Evolutionary conservation across 169 alveolate genomes (phyloP), one percentile per base, ranked within the genome.

Genomic region (Cryptosporidium parvum): DNA sequence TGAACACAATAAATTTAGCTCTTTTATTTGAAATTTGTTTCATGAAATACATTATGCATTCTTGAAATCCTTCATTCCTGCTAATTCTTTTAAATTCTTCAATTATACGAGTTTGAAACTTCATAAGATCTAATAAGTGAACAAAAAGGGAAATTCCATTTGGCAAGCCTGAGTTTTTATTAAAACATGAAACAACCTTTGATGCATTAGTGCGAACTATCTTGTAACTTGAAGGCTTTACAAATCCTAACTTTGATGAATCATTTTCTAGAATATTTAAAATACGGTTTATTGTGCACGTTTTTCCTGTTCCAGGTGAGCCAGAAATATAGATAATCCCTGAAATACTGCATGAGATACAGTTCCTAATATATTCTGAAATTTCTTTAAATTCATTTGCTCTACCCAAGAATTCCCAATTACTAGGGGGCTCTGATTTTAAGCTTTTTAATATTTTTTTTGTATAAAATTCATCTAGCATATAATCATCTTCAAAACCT

Each of bases 241-340:
- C 37, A 42, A 35, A 75, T 5, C 44, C 69, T 23, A 65, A 65
- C 39, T 58, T 44, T 48, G 48, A 6, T 23, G 62, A 33, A 72
- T 48, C 31, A 29, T 72, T 72, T 53, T 73, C 70, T 23, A 80
- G 62, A 37, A 39, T n/a, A 29, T 29, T 62, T 26, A 80, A 62
- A n/a, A 80, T 35, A n/a, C 75, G 59, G 31, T 80, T 61, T 44
- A 80, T 44, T 6, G 67, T 42, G 16, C 62, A 80, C 8, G 89
- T 80, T 80, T 80, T 80, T 18, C 89, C 89, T 26, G 89, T 80
- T 18, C 89, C 89, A 23, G 89, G 89, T 9, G 89, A 80, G 39
- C 89, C 89, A 37, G 89, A 80, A 29, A 80, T 80, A 7, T 42
- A 39, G 37, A 80, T 44, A 45, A 80, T 42, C 21, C 80, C 89